phyloP scores from a whole-genome alignment of 176 grass and related monocot genomes.

The Triticum urartu region DNA sequence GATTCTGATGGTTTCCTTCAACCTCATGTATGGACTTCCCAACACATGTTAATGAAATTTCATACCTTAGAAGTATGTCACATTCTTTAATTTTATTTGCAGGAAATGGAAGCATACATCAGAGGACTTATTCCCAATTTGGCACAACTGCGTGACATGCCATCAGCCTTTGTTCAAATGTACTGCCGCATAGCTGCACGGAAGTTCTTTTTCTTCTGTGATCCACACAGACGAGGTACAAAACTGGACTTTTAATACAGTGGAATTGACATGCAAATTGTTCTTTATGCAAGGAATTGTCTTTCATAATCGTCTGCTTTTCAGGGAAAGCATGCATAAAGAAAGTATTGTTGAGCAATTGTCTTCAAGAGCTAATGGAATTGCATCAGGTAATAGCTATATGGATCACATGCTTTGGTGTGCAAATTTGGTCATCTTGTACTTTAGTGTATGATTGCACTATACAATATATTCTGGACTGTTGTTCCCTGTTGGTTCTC shows the following conservation, averaged over 20 bases:
- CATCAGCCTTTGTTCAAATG: constrained; percentile 89
- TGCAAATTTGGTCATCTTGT: neutral
- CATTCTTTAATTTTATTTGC: constrained; percentile 31
- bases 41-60: constrained; percentile 7
- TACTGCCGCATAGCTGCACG: constrained; percentile 99
- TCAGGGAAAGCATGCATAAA: constrained; percentile 99
- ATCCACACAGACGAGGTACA: constrained; percentile 87
- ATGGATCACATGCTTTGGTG: neutral
- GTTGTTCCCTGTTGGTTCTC: neutral
- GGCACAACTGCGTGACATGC: constrained; percentile 94
- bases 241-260: neutral
- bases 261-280: neutral
- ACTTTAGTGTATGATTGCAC: neutral
- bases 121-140: constrained; percentile 97
- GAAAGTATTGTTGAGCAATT: constrained; percentile 95
- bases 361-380: constrained; percentile 99
- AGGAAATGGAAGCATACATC: constrained; percentile 99
- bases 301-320: neutral
- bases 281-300: neutral
- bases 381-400: constrained; percentile 70
- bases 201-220: constrained; percentile 99
- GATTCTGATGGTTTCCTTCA: constrained; percentile 99
- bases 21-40: constrained; percentile 68
- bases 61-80: constrained; percentile 6
- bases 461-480: constrained; percentile 4